Conservation (phyloP, 805 yeast species). For the Candida coquimbonensis region DNA sequence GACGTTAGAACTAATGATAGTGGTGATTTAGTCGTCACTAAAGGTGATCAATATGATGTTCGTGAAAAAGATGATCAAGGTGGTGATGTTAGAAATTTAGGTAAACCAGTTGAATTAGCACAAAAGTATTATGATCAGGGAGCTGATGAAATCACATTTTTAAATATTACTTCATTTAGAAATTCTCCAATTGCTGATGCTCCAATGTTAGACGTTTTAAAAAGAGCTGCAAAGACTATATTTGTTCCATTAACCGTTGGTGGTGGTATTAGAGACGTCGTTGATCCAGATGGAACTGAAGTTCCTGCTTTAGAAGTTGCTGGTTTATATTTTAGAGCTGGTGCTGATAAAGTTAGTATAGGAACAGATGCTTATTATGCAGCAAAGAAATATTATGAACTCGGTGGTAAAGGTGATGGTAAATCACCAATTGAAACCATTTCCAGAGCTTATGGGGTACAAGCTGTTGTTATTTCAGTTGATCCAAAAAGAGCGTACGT, state of each 20-base stretch:
- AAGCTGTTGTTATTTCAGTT: constrained; percentile 97
- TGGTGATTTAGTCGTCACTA: constrained; percentile 95
- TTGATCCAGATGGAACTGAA: constrained; percentile 74
- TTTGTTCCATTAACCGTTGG: constrained; percentile 98
- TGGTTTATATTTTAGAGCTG: constrained; percentile 83
- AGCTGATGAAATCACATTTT: constrained; percentile 93
- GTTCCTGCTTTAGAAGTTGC: constrained; percentile 91
- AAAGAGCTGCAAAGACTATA: constrained; percentile 75
- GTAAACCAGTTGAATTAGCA: constrained; percentile 94
- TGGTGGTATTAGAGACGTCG: constrained; percentile 91
- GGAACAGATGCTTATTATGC: constrained; percentile 96
- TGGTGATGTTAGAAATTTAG: constrained; percentile 77
- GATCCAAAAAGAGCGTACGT: constrained; percentile 91
- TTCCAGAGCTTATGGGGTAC: constrained; percentile 86
- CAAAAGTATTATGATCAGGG: constrained; percentile 88
- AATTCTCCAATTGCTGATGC: constrained; percentile 88
- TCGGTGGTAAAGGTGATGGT: constrained; percentile 57
- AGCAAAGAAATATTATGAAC: constrained; percentile 72
- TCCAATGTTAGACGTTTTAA: constrained; percentile 91
- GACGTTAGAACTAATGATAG: constrained; percentile 94
- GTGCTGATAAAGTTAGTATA: constrained; percentile 96
- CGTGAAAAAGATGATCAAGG: constrained; percentile 60
- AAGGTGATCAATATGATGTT: constrained; percentile 98
- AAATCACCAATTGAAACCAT: constrained; percentile 88
- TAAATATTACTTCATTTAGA: constrained; percentile 92